Percentiles rank a stretch among this genome's conserved stretches.
Evolutionary conservation across 371 early-diverging fungal genomes (phyloP).

Genomic region (Zopfochytrium polystomum): DNA sequence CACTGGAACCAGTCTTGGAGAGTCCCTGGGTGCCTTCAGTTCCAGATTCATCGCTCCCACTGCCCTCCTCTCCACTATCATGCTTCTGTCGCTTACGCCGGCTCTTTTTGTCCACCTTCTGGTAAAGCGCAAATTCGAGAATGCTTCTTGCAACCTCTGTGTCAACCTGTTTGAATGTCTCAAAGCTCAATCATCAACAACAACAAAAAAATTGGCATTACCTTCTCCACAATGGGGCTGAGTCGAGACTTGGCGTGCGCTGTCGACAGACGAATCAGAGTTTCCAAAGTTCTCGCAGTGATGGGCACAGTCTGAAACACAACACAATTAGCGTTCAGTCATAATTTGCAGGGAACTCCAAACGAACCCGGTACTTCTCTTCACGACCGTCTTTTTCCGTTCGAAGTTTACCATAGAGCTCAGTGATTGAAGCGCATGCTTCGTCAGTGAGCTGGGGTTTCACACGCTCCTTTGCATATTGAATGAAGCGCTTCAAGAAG

Average conservation of each 20-base stretch:
- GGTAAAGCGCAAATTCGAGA: constrained; percentile 88
- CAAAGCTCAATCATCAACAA: neutral
- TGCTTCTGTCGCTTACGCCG: constrained; percentile 27
- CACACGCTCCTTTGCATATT: constrained; percentile 82
- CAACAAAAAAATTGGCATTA: neutral
- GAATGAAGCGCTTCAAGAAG: constrained; percentile 76
- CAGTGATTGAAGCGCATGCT: constrained; percentile 70
- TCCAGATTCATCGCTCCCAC: constrained; percentile 23
- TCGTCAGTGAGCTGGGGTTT: constrained; percentile 77
- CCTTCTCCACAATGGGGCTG: constrained; percentile 68
- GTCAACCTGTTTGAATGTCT: constrained; percentile 55
- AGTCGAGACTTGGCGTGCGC: constrained; percentile 98
- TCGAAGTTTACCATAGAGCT: constrained; percentile 75
- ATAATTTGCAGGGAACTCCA: neutral
- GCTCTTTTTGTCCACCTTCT: constrained; percentile 73
- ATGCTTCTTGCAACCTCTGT: constrained; percentile 82
- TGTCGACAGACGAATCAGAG: constrained; percentile 96
- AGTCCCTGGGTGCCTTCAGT: no score
- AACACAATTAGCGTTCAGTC: neutral
- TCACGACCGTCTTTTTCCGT: constrained; percentile 59
- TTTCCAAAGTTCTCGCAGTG: constrained; percentile 98
- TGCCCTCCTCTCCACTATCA: constrained; percentile 9
- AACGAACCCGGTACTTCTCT: constrained; percentile 50
- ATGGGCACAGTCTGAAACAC: constrained; percentile 64
- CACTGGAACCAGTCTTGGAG: no score